A percentile compares a stretch with the other conserved stretches of the same genome.
phyloP scores from a whole-genome alignment of 2,329 filamentous ascomycete genomes.

The Penicillium oxalicum region DNA sequence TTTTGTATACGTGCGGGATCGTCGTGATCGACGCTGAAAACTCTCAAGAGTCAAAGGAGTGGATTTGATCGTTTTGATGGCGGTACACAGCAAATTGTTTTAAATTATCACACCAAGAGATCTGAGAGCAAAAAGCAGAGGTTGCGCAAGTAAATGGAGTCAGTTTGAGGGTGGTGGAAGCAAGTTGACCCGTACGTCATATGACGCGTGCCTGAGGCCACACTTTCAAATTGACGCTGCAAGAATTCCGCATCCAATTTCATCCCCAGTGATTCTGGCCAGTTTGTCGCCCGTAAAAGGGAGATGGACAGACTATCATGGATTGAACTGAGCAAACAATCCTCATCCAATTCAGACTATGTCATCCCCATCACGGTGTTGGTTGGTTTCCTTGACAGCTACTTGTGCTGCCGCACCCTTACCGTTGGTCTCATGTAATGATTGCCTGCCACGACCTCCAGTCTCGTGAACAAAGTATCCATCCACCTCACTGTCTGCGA shows the following conservation, averaged over 20 bases:
- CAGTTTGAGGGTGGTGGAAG: not conserved
- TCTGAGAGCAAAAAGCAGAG: not conserved
- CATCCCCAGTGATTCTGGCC: too few relatives aligned
- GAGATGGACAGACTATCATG: too few relatives aligned
- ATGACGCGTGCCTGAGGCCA: conserved; percentile 5
- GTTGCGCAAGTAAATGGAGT: not conserved
- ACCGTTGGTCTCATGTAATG: not conserved
- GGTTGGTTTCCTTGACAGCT: conserved; percentile 12
- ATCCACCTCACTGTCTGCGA: not conserved
- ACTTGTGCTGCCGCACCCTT: conserved; percentile 13
- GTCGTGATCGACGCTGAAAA: too few relatives aligned
- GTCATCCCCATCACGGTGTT: conserved; percentile 12
- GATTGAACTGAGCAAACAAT: too few relatives aligned
- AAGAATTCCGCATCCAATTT: not conserved
- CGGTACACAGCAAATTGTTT: not conserved
- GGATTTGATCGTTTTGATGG: not conserved
- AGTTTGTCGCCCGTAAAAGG: too few relatives aligned
- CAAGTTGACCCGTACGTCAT: conserved; percentile 4
- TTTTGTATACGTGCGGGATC: too few relatives aligned
- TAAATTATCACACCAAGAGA: not conserved
- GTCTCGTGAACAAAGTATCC: not conserved
- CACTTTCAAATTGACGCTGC: not conserved
- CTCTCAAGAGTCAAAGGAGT: not conserved
- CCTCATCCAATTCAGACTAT: conserved; percentile 4
- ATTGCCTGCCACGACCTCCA: not conserved